These are phyloP conservation scores for Rhizopogon vinicolor DNA, from an alignment of 768 basidiomycete genomes.

Conservation along the genomic window DNA sequence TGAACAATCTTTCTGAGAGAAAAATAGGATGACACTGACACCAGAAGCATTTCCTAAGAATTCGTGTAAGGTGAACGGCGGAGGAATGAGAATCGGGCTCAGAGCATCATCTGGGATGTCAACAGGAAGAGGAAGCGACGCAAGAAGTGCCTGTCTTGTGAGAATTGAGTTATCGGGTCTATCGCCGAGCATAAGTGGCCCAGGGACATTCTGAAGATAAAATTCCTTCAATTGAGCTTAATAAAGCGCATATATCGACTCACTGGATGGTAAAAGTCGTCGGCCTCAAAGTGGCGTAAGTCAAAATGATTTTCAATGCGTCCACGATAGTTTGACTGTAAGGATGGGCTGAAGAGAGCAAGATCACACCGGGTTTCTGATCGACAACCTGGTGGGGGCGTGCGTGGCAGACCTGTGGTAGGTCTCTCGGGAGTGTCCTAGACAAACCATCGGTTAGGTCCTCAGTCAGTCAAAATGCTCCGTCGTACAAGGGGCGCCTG, in stretches of 20 bases:
- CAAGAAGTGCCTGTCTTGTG: slow-evolving; percentile 52
- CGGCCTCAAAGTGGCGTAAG: neutral
- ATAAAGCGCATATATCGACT: slow-evolving; percentile 13
- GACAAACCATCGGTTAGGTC: no score
- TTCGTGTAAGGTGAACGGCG: slow-evolving; percentile 62
- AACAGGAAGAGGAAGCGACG: slow-evolving; percentile 56
- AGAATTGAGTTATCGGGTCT: slow-evolving; percentile 39
- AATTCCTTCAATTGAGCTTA: neutral
- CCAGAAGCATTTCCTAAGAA: slow-evolving; percentile 56
- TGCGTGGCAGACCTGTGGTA: neutral
- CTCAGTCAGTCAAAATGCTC: neutral
- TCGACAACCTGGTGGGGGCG: neutral
- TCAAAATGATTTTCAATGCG: neutral
- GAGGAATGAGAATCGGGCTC: slow-evolving; percentile 63
- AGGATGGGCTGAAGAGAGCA: neutral
- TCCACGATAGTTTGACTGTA: neutral
- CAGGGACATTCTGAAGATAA: neutral
- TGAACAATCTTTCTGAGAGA: neutral
- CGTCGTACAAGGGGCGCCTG: neutral
- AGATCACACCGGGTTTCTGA: neutral
- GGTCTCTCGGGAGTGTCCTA: neutral
- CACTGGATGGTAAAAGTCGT: slow-evolving; percentile 12
- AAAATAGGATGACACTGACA: slow-evolving; percentile 33
- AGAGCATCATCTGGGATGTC: slow-evolving; percentile 63
- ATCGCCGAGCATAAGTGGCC: neutral